Percentiles rank a stretch among this genome's conserved stretches.
phyloP scores from a whole-genome alignment of 169 alveolate species.

The Babesia bigemina region DNA sequence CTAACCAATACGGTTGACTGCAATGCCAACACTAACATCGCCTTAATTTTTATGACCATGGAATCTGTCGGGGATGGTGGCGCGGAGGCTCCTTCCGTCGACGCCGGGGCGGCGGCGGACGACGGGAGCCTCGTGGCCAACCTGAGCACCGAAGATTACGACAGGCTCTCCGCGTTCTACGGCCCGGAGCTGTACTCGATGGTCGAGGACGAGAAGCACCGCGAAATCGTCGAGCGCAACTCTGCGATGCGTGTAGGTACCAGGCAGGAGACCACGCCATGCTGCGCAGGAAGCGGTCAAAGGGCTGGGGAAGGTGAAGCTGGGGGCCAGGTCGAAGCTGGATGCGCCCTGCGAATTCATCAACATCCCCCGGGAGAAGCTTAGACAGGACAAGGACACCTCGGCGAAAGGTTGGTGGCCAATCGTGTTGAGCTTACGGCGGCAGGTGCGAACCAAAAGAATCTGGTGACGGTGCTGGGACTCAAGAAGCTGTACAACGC shows the following conservation, averaged over 20 bases:
- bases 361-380: not conserved
- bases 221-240: slow-evolving; percentile 51
- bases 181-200: slow-evolving; percentile 64
- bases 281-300: slow-evolving; percentile 42
- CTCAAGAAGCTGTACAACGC: slow-evolving; percentile 21
- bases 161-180: slow-evolving; percentile 43
- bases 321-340: slow-evolving; percentile 3
- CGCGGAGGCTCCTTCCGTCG: not conserved
- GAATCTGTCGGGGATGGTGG: not conserved
- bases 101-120: not conserved
- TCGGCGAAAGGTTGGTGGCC: slow-evolving; percentile 4
- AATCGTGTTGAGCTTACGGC: not conserved
- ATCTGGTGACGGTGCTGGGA: slow-evolving; percentile 34
- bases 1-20: not conserved
- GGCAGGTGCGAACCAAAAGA: slow-evolving; percentile 10
- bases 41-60: not conserved
- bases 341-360: slow-evolving; percentile 39
- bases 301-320: slow-evolving; percentile 40
- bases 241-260: slow-evolving; percentile 53
- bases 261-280: not conserved
- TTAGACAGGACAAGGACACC: not conserved
- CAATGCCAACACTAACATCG: slow-evolving; percentile 2
- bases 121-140: slow-evolving; percentile 23
- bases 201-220: slow-evolving; percentile 57
- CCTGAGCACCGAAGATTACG: slow-evolving; percentile 37